A percentile compares a stretch with the other conserved stretches of the same genome.
These are phyloP conservation scores for Lolium rigidum DNA, from an alignment of 176 grass and related monocot genomes.

Conservation along the genomic window DNA sequence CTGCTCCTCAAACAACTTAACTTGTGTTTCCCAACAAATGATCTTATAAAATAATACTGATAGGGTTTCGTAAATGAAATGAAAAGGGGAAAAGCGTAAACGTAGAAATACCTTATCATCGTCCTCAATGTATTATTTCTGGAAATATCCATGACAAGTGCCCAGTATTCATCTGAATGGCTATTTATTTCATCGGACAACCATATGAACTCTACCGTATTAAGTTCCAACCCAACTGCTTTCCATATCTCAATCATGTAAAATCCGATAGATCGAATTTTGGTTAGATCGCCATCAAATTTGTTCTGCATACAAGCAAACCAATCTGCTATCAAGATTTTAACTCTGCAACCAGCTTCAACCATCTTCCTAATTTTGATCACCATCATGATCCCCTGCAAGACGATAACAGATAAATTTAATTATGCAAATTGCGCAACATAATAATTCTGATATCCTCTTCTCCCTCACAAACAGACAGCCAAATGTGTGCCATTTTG, in stretches of 20 bases:
- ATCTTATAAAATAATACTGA: not conserved
- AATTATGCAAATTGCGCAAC: not conserved
- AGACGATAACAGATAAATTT: not conserved
- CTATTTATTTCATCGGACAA: conserved; percentile 71
- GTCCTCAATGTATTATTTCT: conserved; percentile 48
- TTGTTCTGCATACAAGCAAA: not conserved
- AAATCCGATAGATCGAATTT: not conserved
- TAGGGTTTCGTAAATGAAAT: conserved; percentile 10
- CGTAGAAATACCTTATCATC: conserved; percentile 50
- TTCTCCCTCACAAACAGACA: not conserved
- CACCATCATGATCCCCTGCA: not conserved
- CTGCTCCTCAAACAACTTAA: conserved; percentile 36
- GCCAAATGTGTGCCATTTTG: not conserved
- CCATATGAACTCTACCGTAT: not conserved
- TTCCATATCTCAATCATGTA: conserved; percentile 20
- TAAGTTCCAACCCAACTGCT: not conserved
- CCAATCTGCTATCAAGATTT: not conserved
- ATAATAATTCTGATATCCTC: not conserved
- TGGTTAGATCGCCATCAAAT: not conserved
- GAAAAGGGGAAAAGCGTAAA: not conserved
- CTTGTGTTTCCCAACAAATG: not conserved
- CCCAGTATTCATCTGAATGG: conserved; percentile 32
- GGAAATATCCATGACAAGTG: conserved; percentile 70
- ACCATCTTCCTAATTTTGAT: not conserved
- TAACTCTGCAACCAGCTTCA: not conserved